Base-by-base conservation (phyloP, 139 green algal genomes). In the Zygnema circumcarinatum region DNA sequence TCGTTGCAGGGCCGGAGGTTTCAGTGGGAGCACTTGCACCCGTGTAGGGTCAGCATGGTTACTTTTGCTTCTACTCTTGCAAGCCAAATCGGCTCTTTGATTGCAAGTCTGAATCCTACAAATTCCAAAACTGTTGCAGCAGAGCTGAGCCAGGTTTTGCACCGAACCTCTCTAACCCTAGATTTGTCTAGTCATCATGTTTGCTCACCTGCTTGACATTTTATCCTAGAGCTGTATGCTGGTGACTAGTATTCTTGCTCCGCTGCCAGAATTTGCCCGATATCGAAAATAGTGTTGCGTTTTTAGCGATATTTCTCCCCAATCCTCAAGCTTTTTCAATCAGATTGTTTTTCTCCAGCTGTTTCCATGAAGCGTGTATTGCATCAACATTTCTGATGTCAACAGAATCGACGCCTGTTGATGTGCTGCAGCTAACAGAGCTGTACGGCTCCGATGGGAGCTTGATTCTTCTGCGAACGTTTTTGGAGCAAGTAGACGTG, bases 1-100 rank as follows among this genome's bases (percentile, higher is more conserved):
- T n/a, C n/a, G n/a, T n/a, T n/a, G n/a, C n/a, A n/a, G n/a, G n/a
- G n/a, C n/a, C n/a, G n/a, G n/a, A n/a, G n/a, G n/a, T n/a, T n/a
- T n/a, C n/a, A n/a, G n/a, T n/a, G n/a, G n/a, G n/a, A n/a, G n/a
- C n/a, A n/a, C n/a, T n/a, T n/a, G n/a, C n/a, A n/a, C n/a, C n/a
- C n/a, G n/a, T n/a, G n/a, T 52, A 41, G 36, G 69, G 35, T 78
- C 79, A 86, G 56, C n/a, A 86, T 86, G 79, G 79, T 86, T 2
- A 83, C 79, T 39, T 86, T 86, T 81, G 79, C 39, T 62, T 81
- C 79, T 29, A 40, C 79, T 79, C 41, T 86, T 86, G 35, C 79
- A 42, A 82, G 79, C 79, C 79, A 86, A 38, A 81, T 86, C 29
- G 35, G 36, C 31, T 72, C 47, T 78, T 29, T 86, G 2, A 32